Conservation (phyloP, 306 rosid genomes). For the Hippophae tibetana region DNA sequence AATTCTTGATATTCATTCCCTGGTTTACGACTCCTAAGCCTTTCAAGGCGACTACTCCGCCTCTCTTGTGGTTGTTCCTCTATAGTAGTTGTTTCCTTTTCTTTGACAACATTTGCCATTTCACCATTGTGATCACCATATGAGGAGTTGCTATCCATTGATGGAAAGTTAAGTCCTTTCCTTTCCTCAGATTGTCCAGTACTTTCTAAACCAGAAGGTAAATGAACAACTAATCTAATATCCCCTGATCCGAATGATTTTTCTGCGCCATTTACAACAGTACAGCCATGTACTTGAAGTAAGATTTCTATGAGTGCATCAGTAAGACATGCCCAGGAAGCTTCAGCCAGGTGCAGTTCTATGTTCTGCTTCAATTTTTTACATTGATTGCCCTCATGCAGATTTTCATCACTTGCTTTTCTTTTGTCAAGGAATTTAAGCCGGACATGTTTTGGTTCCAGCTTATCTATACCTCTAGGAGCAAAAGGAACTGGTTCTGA, state of each 20-base stretch:
- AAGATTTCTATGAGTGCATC: slow-evolving; percentile 66
- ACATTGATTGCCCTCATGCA: slow-evolving; percentile 41
- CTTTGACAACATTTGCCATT: slow-evolving; percentile 40
- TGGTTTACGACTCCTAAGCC: slow-evolving; percentile 94
- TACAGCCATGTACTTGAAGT: slow-evolving; percentile 31
- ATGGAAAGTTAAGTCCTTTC: slow-evolving; percentile 26
- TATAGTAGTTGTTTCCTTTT: slow-evolving; percentile 45
- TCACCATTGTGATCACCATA: slow-evolving; percentile 42
- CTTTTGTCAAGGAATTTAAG: slow-evolving; percentile 81
- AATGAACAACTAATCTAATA: slow-evolving; percentile 44
- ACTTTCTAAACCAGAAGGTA: slow-evolving; percentile 49
- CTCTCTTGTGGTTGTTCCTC: slow-evolving; percentile 91
- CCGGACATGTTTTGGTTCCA: slow-evolving; percentile 81
- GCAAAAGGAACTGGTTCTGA: slow-evolving; percentile 71
- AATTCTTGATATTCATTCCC: slow-evolving; percentile 81
- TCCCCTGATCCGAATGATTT: slow-evolving; percentile 55
- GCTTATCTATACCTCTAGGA: slow-evolving; percentile 94
- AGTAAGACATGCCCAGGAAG: slow-evolving; percentile 74
- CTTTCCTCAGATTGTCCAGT: slow-evolving; percentile 32
- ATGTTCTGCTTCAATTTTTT: slow-evolving; percentile 68
- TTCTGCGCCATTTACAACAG: slow-evolving; percentile 26
- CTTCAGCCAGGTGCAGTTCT: slow-evolving; percentile 58
- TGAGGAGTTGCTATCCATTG: slow-evolving; percentile 26
- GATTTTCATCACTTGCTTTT: slow-evolving; percentile 46
- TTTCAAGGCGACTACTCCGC: slow-evolving; percentile 89